Base-by-base conservation (phyloP, 208 protist species). In the Leishmania martiniquensis region DNA sequence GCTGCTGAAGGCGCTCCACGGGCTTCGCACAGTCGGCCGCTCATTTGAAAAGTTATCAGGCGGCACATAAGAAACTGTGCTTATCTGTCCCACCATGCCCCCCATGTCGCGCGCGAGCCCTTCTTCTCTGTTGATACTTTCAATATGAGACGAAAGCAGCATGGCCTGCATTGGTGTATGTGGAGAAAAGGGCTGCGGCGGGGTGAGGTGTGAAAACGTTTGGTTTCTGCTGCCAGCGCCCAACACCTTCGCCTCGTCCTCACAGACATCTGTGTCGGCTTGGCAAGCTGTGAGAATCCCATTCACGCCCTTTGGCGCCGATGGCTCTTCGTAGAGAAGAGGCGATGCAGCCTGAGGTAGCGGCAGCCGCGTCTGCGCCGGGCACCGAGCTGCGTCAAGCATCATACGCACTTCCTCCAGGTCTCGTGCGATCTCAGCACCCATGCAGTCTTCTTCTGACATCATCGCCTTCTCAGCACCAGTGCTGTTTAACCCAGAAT, bases 371-470 rank as follows among this genome's bases (percentile, higher is more conserved):
- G 25, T 17, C 69, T 62, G 52, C 15, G n/a, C 15, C 25, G 45
- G 45, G n/a, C 22, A 45, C 44, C 69, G 69, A 29, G 17, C 49
- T 57, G 57, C 32, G 2, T 45, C 37, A 6, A 84, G 69, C 37
- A 37, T n/a, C 25, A 52, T 32, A 22, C 34, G 75, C n/a, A 84
- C 59, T 69, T 79, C 74, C 39, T 77, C 75, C n/a, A 84, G 62
- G 47, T 84, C 75, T 5, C 75, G 59, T 34, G 59, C 25, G 47
- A 84, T 60, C 4, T 72, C 80, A 25, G 57, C 69, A 49, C 57
- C 51, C 34, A n/a, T 73, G 69, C 49, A 62, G 15, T 9, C 10
- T 29, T 59, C 69, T 62, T 29, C 45, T 72, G 45, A 4, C 10
- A n/a, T 6, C 29, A 20, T 2, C n/a, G 10, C 67, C 47, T 39